A percentile compares a stretch with the other conserved stretches of the same genome.
Conservation (phyloP, 768 basidiomycete genomes). For the Pleurotus citrinopileatus region DNA sequence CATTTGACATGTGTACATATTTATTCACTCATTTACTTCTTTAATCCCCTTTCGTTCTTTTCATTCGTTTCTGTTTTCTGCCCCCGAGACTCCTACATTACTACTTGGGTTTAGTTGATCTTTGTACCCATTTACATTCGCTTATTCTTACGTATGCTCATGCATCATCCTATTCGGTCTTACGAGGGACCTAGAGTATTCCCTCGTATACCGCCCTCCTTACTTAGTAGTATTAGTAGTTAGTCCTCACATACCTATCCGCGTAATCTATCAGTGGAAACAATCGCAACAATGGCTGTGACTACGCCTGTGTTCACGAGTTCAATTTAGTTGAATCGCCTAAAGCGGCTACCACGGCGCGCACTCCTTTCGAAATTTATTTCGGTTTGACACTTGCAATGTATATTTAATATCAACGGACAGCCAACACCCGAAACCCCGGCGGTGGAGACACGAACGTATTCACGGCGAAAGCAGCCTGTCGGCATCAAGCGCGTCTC, state of each 20-base stretch:
- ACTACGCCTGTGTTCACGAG: background rate
- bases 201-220: too few relatives aligned
- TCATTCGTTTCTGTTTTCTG: background rate
- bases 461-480: too few relatives aligned
- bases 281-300: background rate
- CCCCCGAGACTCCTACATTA: background rate
- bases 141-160: slow-evolving; percentile 1
- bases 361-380: background rate
- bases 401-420: background rate
- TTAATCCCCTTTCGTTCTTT: slow-evolving; percentile 1
- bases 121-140: slow-evolving; percentile 6
- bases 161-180: slow-evolving; percentile 6
- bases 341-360: background rate
- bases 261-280: background rate
- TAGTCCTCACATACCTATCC: background rate
- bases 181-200: slow-evolving; percentile 6
- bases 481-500: too few relatives aligned
- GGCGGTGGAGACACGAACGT: background rate
- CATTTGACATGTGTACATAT: slow-evolving; percentile 4
- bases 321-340: background rate
- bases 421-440: background rate
- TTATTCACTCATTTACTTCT: slow-evolving; percentile 5
- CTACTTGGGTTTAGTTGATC: slow-evolving; percentile 8
- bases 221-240: slow-evolving; percentile 1
- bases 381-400: background rate